phyloP scores from a whole-genome alignment of 2,329 filamentous ascomycete species.

The Scedosporium aurantiacum region DNA sequence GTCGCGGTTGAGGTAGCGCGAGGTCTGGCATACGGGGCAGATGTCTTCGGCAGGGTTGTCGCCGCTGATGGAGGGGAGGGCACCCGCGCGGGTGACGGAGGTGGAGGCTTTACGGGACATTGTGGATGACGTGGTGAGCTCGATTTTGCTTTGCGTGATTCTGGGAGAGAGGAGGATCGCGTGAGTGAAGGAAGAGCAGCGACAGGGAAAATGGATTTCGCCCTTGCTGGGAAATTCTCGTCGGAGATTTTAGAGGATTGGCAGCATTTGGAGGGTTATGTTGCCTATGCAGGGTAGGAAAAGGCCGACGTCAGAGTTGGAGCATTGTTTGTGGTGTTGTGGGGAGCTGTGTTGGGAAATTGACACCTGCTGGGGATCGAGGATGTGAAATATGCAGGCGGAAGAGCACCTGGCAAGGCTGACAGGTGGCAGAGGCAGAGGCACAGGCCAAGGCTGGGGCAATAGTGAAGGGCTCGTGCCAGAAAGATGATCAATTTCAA shows the following conservation, averaged over 20 bases:
- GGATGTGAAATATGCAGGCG: not conserved
- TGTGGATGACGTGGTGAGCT: not conserved
- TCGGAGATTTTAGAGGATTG: no score
- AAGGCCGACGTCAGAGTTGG: not conserved
- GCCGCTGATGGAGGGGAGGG: conserved; percentile 14
- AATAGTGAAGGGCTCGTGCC: no score
- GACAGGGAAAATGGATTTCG: not conserved
- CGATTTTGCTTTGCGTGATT: not conserved
- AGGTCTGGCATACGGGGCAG: conserved; percentile 95
- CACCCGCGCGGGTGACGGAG: conserved; percentile 8
- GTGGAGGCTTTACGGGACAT: conserved; percentile 27
- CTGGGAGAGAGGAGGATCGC: not conserved
- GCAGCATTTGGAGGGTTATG: no score
- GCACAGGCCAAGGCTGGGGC: not conserved
- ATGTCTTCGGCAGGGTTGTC: conserved; percentile 46
- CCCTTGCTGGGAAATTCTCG: no score
- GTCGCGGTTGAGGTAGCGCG: conserved; percentile 85
- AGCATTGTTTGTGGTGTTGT: not conserved
- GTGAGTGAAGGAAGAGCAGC: not conserved
- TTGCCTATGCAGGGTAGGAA: not conserved
- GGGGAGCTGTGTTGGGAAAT: not conserved
- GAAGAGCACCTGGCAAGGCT: not conserved
- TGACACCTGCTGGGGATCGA: not conserved
- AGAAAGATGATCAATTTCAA: no score
- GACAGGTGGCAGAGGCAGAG: not conserved